Percentiles rank a stretch among this genome's conserved stretches.
phyloP scores from a whole-genome alignment of 169 alveolate genomes.

The Blepharisma undulans region DNA sequence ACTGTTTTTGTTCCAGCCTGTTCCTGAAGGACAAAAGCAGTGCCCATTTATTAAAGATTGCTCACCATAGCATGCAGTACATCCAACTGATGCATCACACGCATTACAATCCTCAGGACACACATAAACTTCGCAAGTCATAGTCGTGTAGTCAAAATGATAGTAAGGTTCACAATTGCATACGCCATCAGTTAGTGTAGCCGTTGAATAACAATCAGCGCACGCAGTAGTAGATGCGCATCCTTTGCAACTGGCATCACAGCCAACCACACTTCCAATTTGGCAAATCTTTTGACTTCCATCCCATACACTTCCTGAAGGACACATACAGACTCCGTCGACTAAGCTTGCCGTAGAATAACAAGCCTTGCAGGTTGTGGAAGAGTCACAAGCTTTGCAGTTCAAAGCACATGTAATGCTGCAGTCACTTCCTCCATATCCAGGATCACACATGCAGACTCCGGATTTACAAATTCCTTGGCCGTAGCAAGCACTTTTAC shows the following conservation, averaged over 20 bases:
- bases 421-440: slow-evolving; percentile 36
- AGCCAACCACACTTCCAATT: neutral
- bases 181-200: neutral
- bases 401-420: neutral
- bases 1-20: neutral
- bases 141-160: too few species aligned
- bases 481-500: neutral
- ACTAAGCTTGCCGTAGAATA: neutral
- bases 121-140: too few species aligned
- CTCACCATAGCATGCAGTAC: neutral
- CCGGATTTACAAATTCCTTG: slow-evolving; percentile 8
- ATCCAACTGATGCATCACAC: neutral
- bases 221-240: neutral
- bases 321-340: neutral
- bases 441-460: neutral
- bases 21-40: neutral
- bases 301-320: neutral
- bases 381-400: neutral
- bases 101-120: neutral
- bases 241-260: neutral
- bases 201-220: neutral
- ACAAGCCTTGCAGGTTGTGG: neutral
- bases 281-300: neutral
- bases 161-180: neutral
- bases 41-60: neutral